Evolutionary conservation across 2,329 filamentous ascomycete species (phyloP), one percentile per base, ranked within the genome.

Genomic region (Magnaporthales sp.): DNA sequence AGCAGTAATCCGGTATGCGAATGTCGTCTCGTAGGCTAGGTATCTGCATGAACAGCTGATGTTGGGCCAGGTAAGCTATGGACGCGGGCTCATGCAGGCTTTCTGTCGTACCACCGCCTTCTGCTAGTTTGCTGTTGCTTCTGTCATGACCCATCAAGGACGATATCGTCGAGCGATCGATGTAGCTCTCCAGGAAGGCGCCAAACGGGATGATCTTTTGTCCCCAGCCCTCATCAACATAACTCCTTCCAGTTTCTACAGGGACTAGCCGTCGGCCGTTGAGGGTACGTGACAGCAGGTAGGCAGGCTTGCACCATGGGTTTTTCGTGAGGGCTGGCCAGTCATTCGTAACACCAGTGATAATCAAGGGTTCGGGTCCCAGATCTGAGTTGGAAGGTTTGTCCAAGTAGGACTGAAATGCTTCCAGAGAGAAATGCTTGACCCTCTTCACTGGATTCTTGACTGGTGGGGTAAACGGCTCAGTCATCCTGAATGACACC

Each of bases 31-130:
- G 84, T 3, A 99, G 80, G 1, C 81, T 77, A 0, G 93, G 93
- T 13, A 99, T 89, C 74, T 98, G 95, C 0, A 83, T 77, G 72
- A 98, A 89, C 46, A 99, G 84, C 71, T 94, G 88, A 77, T 98
- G 92, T 74, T 99, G 95, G 9, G 95, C 95, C 61, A 99, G 86
- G 75, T 99, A 99, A 13, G 89, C 92, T 11, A 83, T 87, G n/a
- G 70, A 67, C n/a, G 26, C 64, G 4, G 32, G 51, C 19, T 60
- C 8, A 19, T 61, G n/a, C 6, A 15, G 11, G 56, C 56, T 60
- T 46, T n/a, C 32, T 26, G 66, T 22, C 5, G 51, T 13, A 10
- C 26, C 10, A 26, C 29, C 7, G 51, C 26, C 67, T 19, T 56
- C 29, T 26, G 58, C 9, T n/a, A 19, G n/a, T 11, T 11, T 8